Percentiles rank a stretch among this genome's conserved stretches.
These are phyloP conservation scores for Tirmania nivea DNA, from an alignment of 495 filamentous ascomycete species.

Conservation along the genomic window DNA sequence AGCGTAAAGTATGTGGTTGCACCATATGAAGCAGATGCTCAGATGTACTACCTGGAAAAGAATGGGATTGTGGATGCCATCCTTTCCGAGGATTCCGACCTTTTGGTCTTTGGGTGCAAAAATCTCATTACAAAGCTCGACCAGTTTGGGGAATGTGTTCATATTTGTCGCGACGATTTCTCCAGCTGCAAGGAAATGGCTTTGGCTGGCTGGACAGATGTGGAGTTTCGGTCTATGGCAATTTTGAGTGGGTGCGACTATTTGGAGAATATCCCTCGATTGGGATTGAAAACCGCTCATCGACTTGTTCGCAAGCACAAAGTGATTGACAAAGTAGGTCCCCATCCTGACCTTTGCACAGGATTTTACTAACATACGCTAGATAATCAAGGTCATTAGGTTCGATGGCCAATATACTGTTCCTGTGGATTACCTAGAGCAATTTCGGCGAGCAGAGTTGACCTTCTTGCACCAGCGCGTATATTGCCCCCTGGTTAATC, in stretches of 20 bases:
- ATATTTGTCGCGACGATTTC: conserved; percentile 74
- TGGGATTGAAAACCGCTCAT: conserved; percentile 88
- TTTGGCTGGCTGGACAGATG: conserved; percentile 75
- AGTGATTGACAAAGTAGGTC: conserved; percentile 45
- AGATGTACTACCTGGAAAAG: conserved; percentile 80
- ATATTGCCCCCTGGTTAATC: conserved; percentile 52
- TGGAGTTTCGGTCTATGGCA: conserved; percentile 82
- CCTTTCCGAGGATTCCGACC: conserved; percentile 88
- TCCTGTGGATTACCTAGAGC: conserved; percentile 49
- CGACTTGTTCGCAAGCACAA: conserved; percentile 75
- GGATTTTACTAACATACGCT: background rate
- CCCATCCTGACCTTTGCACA: background rate
- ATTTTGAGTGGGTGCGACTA: conserved; percentile 98
- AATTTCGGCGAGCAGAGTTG: conserved; percentile 64
- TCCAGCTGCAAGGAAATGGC: conserved; percentile 61
- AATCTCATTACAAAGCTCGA: conserved; percentile 84
- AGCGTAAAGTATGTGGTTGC: conserved; percentile 78
- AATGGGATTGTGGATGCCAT: conserved; percentile 66
- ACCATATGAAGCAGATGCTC: conserved; percentile 92
- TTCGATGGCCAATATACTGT: conserved; percentile 72
- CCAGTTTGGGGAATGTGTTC: conserved; percentile 75
- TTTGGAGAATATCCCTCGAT: conserved; percentile 52
- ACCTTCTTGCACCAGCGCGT: conserved; percentile 91
- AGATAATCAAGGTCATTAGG: conserved; percentile 45
- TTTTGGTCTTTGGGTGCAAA: conserved; percentile 85